Base-by-base conservation (phyloP, 768 basidiomycete species). In the Naganishia vaughanmartiniae region DNA sequence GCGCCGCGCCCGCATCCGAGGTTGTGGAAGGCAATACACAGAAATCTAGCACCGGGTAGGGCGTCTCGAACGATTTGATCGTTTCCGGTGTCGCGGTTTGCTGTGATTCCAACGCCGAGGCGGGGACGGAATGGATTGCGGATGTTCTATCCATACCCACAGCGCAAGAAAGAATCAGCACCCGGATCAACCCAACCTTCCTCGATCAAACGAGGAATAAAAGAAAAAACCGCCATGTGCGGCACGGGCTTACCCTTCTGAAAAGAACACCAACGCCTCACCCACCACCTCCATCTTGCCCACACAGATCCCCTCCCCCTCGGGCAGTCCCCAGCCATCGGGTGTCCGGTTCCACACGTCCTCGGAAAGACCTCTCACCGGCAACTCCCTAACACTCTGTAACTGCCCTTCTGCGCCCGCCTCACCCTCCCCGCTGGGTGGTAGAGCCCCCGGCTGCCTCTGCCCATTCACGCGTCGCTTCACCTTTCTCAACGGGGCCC, bases 171-270 rank as follows among this genome's bases (percentile, higher is more conserved):
- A 36, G 34, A 4, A 36, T 12, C 4, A 36, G 34, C 12, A 36
- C 34, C 34, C 34, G 34, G 36, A 21, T 4, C 11, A 34, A 73
- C 31, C 14, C 57, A 39, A 11, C 11, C n/a, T 7, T 31, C 30
- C 11, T 1, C n/a, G 14, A 24, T 39, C 36, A 67, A 55, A 33
- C 6, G 26, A 33, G 4, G 14, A n/a, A n/a, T n/a, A n/a, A n/a
- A n/a, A n/a, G n/a, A n/a, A n/a, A n/a, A n/a, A n/a, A n/a, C n/a
- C n/a, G n/a, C n/a, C n/a, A n/a, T n/a, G n/a, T n/a, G n/a, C n/a
- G n/a, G n/a, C n/a, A n/a, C n/a, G n/a, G n/a, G 71, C 77, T 73
- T 42, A 79, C 79, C 80, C 80, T 72, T 78, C 75, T 2, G 78
- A 79, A 58, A 76, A 77, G 70, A 81, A 81, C n/a, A 78, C 30